Percentiles rank a stretch among this genome's conserved stretches.
Conservation (phyloP, 1,284 basidiomycete species). For the Melampsora occidentalis region DNA sequence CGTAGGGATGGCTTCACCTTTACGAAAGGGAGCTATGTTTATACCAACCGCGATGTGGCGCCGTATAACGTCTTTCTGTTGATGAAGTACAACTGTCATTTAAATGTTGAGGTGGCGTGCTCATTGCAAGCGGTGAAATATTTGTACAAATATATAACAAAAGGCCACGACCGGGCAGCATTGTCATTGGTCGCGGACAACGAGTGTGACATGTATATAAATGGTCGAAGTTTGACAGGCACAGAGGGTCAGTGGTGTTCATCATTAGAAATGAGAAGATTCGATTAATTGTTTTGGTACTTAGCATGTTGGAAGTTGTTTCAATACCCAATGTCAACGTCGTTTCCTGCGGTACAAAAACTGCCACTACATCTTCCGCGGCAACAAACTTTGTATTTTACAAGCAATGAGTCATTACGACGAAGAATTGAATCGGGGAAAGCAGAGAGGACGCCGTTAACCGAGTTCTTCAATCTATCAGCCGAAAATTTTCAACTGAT, state of each 20-base stretch:
- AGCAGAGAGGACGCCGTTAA: background rate
- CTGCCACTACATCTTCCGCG: too few relatives aligned
- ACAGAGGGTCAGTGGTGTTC: background rate
- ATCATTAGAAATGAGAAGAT: too few relatives aligned
- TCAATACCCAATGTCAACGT: background rate
- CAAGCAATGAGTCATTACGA: background rate
- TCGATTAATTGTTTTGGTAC: constrained; percentile 55
- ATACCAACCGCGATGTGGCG: constrained; percentile 56
- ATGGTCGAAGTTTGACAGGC: background rate
- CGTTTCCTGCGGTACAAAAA: too few relatives aligned
- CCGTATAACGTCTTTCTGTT: constrained; percentile 54
- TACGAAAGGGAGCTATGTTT: constrained; percentile 38
- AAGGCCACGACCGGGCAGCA: background rate
- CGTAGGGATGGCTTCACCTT: background rate
- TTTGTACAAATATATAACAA: constrained; percentile 22
- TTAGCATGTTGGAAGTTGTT: constrained; percentile 6
- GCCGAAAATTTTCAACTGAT: too few relatives aligned
- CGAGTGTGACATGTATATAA: background rate
- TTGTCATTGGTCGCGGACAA: background rate
- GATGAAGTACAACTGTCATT: constrained; percentile 52
- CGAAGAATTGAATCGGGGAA: background rate
- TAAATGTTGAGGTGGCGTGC: background rate
- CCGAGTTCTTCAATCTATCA: background rate
- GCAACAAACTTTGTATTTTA: background rate
- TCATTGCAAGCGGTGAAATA: constrained; percentile 22